phyloP scores from a whole-genome alignment of 2,329 filamentous ascomycete genomes.

The Arthrocladium fulminans region DNA sequence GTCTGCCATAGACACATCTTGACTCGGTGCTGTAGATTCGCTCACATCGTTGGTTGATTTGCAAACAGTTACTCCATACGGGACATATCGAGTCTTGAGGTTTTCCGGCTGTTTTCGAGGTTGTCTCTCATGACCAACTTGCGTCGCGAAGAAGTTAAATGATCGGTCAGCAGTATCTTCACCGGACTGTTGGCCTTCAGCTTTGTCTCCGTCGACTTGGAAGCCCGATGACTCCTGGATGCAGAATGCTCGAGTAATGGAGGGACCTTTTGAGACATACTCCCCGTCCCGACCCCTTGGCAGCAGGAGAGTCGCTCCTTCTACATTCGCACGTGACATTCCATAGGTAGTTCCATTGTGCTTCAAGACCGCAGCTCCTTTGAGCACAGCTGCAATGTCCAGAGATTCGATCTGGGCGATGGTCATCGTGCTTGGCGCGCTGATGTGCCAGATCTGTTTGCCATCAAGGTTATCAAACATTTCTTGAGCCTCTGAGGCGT shows the following conservation, averaged over 20 bases:
- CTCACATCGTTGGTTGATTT: neutral
- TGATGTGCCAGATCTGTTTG: slow-evolving; percentile 43
- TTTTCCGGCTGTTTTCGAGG: slow-evolving; percentile 33
- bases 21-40: neutral
- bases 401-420: slow-evolving; percentile 38
- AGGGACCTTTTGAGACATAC: slow-evolving; percentile 16
- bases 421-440: slow-evolving; percentile 36
- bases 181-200: neutral
- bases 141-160: slow-evolving; percentile 16
- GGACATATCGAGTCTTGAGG: slow-evolving; percentile 38
- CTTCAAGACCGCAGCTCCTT: slow-evolving; percentile 34
- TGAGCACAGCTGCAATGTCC: slow-evolving; percentile 32
- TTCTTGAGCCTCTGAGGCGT: slow-evolving; percentile 7
- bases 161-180: slow-evolving; percentile 3
- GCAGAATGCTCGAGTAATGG: slow-evolving; percentile 21
- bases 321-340: slow-evolving; percentile 11
- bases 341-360: slow-evolving; percentile 32
- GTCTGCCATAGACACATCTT: neutral
- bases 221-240: slow-evolving; percentile 14
- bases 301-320: slow-evolving; percentile 28
- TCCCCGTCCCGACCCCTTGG: slow-evolving; percentile 23
- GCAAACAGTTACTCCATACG: slow-evolving; percentile 27
- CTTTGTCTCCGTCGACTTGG: neutral
- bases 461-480: slow-evolving; percentile 25
- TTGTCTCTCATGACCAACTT: slow-evolving; percentile 26